Percentiles rank a stretch among this genome's conserved stretches.
phyloP scores from a whole-genome alignment of 2,329 filamentous ascomycete genomes.

The Ceratocystis cubensis region DNA sequence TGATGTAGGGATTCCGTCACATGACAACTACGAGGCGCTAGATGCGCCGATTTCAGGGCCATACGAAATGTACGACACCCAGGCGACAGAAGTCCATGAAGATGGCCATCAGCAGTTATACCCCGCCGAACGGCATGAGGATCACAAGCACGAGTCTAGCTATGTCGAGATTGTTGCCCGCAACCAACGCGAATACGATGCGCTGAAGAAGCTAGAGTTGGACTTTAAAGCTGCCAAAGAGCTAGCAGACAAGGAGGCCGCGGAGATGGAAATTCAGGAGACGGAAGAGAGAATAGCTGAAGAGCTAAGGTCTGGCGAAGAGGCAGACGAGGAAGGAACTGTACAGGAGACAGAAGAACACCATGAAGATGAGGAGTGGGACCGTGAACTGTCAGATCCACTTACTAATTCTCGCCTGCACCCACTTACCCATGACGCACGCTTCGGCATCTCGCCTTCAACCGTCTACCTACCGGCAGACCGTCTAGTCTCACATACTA shows the following conservation, averaged over 20 bases:
- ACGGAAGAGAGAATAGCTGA: conserved; percentile 22
- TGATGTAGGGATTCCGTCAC: conserved; percentile 41
- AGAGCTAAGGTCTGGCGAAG: conserved; percentile 23
- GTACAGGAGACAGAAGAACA: conserved; percentile 29
- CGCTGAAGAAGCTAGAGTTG: conserved; percentile 42
- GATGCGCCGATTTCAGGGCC: conserved; percentile 20
- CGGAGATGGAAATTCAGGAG: conserved; percentile 29
- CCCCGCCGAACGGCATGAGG: conserved; percentile 12
- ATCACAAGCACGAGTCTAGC: conserved; percentile 9
- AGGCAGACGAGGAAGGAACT: conserved; percentile 27
- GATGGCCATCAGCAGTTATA: conserved; percentile 15
- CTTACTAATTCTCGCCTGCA: conserved; percentile 45
- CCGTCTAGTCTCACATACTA: conserved; percentile 58
- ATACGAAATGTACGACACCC: conserved; percentile 9
- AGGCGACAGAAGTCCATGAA: conserved; percentile 13
- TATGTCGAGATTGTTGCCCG: conserved; percentile 40
- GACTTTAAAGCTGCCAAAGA: conserved; percentile 40
- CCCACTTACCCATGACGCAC: conserved; percentile 59
- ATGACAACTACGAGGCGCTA: conserved; percentile 21
- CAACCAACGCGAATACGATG: conserved; percentile 43
- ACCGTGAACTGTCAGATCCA: conserved; percentile 24
- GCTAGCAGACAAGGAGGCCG: conserved; percentile 25
- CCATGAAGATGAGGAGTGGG: conserved; percentile 29
- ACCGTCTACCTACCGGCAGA: conserved; percentile 63
- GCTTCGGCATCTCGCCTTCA: conserved; percentile 58